Evolutionary conservation across 2,329 filamentous ascomycete genomes (phyloP).

Genomic region (Bisporella sp.): DNA sequence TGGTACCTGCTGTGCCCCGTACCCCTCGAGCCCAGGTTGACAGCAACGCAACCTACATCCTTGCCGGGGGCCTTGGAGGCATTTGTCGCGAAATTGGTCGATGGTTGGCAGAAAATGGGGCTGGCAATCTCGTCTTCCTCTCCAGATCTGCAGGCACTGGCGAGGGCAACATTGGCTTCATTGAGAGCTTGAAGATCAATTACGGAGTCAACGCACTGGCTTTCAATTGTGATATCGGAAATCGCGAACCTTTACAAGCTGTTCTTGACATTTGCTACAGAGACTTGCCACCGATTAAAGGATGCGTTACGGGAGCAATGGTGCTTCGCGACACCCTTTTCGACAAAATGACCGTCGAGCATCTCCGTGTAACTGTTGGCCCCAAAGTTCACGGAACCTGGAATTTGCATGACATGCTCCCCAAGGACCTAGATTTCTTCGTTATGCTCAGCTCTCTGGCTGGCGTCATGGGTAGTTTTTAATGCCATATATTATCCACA

Average conservation of each 20-base stretch:
- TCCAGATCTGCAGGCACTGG: constrained; percentile 6
- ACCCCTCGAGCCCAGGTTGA: no score
- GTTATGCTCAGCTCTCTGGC: constrained; percentile 1
- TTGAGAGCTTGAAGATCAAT: constrained; percentile 2
- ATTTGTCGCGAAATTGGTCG: not conserved
- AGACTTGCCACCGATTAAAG: constrained; percentile 28
- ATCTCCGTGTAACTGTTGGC: constrained; percentile 22
- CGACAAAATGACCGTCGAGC: constrained; percentile 22
- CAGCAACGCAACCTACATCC: not conserved
- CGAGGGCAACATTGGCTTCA: not conserved
- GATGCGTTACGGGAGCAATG: constrained; percentile 39
- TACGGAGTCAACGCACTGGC: constrained; percentile 36
- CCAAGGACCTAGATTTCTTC: constrained; percentile 1
- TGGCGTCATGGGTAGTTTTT: not conserved
- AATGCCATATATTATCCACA: no score
- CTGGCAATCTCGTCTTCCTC: not conserved
- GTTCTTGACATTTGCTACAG: constrained; percentile 1
- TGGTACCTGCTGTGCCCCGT: not conserved
- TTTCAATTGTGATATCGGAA: constrained; percentile 40
- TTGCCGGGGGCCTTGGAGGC: not conserved
- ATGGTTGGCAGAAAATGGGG: not conserved
- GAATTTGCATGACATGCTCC: not conserved
- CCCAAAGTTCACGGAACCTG: not conserved
- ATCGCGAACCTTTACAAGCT: constrained; percentile 18
- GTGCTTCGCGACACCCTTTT: constrained; percentile 24